Evolutionary conservation across 345 rosid species (phyloP), one percentile per base, ranked within the genome.

Genomic region (Linum tenue): DNA sequence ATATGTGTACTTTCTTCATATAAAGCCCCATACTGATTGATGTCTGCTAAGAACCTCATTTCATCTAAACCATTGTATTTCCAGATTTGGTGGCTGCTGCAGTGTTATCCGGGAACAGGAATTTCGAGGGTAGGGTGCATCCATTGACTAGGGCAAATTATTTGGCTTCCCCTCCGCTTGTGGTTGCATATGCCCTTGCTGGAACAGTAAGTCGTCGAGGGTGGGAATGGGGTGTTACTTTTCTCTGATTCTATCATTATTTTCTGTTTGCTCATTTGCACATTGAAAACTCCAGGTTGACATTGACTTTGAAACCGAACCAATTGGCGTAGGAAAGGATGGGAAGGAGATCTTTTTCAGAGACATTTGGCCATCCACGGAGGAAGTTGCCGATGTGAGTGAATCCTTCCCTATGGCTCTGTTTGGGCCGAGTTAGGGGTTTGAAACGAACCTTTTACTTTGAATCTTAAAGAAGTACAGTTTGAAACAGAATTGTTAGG

Each of bases 81-180:
- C 65, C 80, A 85, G 95, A 91, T 74, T 66, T 91, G 57, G 97
- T 91, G 60, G 98, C 96, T 44, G 85, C 96, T 8, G 98, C 96
- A 68, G 98, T 91, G 73, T 78, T 91, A 76, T 91, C 96, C 55
- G 96, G 96, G 62, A 91, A 91, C 64, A 80, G 95, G 66, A 91
- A 91, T 77, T 91, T 91, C 60, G 98, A 91, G 81, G 96, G 96
- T 5, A 92, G 96, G 62, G 94, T 91, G 12, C 95, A 91, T 76
- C 98, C 95, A 42, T 69, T 91, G 75, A 91, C 96, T 36, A 81
- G 96, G 78, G 96, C 98, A 48, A 91, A 91, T 72, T 91, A 91
- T 77, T 96, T 91, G 63, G 96, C 92, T 64, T 91, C 98, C 42
- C 96, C 98, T 65, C 98, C 95, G 2, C 84, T 91, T n/a, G 98